A percentile compares a stretch with the other conserved stretches of the same genome.
phyloP scores from a whole-genome alignment of 805 yeast genomes.

The Wickerhamiella parazyma region DNA sequence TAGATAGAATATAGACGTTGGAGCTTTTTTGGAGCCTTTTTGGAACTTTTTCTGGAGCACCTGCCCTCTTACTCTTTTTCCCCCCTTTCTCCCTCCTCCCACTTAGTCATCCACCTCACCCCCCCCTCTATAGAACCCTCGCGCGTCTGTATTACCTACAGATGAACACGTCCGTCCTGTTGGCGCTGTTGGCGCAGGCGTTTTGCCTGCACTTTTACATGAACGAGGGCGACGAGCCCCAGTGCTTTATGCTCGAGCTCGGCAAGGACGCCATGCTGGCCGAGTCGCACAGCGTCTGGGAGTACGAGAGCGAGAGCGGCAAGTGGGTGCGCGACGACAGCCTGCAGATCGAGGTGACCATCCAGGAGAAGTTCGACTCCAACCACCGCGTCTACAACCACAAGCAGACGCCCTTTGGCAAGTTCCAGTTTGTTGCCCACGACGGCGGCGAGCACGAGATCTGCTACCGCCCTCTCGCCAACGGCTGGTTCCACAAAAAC shows the following conservation, averaged over 20 bases:
- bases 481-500: slow-evolving; percentile 50
- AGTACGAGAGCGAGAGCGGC: slow-evolving; percentile 36
- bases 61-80: no score
- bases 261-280: slow-evolving; percentile 67
- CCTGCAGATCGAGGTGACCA: slow-evolving; percentile 51
- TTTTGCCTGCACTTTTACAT: slow-evolving; percentile 56
- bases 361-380: slow-evolving; percentile 72
- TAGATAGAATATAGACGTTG: no score
- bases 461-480: slow-evolving; percentile 49
- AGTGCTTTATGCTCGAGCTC: slow-evolving; percentile 76
- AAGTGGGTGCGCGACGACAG: slow-evolving; percentile 39
- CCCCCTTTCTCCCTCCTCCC: not conserved
- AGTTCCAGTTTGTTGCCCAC: slow-evolving; percentile 66
- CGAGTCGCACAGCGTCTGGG: slow-evolving; percentile 57
- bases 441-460: slow-evolving; percentile 78
- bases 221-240: slow-evolving; percentile 51
- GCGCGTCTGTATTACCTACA: no score
- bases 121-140: not conserved
- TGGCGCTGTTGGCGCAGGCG: slow-evolving; percentile 11
- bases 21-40: no score
- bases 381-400: slow-evolving; percentile 67
- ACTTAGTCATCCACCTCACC: not conserved
- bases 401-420: slow-evolving; percentile 44
- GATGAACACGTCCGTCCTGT: slow-evolving; percentile 8
- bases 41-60: no score